Base-by-base conservation (phyloP, 768 basidiomycete species). In the Tylopilus plumbeoviolaceoides region DNA sequence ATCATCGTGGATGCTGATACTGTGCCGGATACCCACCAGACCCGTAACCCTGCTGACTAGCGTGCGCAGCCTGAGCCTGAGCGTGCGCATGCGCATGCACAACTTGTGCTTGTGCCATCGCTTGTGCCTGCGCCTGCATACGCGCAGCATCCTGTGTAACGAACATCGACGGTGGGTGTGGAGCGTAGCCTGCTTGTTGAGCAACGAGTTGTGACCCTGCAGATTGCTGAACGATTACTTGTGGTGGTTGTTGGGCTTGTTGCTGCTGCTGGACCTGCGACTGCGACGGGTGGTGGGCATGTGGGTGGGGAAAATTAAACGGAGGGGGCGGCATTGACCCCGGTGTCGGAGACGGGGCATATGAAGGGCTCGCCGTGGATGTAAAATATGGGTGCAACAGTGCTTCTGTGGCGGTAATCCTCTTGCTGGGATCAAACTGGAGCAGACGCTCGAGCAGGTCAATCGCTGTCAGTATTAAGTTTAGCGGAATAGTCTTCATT, bases 381-480 rank as follows among this genome's bases (percentile, higher is more conserved):
- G 84, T 83, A 71, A 98, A 97, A 70, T 98, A 98, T 0, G 92
- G 90, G 62, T 99, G 97, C 8, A 80, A 82, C 51, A 98, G 81
- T 0, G 95, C 94, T 42, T 98, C 90, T 10, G 86, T 84, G 23
- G 95, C 95, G 12, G 92, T 89, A 43, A 95, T 84, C 49, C 97
- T 87, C 62, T 92, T 88, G 27, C 85, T 78, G 2, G 97, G 97
- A 65, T 98, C 97, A 64, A 98, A 99, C 64, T 98, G 94, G 44
- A 99, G 82, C 41, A 98, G 83, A 44, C 87, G 84, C 69, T 98
- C 97, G 41, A 99, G 84, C 2, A 98, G 81, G 70, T 98, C 93
- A 66, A 98, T 81, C 21, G 95, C 95, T 77, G 59, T 28, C 28
- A 51, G 25, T 14, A 51, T 45, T 54, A 41, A 42, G 31, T 46